Evolutionary conservation across 306 rosid genomes (phyloP).

Genomic region (Fagus sylvatica): DNA sequence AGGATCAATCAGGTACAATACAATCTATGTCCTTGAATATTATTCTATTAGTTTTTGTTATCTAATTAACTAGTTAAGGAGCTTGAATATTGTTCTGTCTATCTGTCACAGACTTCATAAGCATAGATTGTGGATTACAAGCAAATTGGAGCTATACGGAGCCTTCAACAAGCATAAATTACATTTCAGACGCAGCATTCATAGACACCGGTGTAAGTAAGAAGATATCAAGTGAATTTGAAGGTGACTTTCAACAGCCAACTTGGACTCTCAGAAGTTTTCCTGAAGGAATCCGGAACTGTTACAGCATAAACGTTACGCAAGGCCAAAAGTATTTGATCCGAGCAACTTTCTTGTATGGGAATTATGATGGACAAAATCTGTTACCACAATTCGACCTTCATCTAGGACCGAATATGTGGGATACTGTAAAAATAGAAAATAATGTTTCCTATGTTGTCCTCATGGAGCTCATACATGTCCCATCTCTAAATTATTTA

Average conservation of each 20-base stretch:
- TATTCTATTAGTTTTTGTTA: not conserved
- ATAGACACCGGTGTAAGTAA: slow-evolving; percentile 34
- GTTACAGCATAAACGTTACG: slow-evolving; percentile 45
- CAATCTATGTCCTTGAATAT: not conserved
- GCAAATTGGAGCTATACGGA: slow-evolving; percentile 28
- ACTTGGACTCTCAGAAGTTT: slow-evolving; percentile 40
- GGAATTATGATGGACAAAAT: slow-evolving; percentile 41
- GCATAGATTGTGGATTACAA: slow-evolving; percentile 54
- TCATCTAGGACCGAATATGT: slow-evolving; percentile 37
- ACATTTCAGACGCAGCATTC: slow-evolving; percentile 50
- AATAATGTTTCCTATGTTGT: not conserved
- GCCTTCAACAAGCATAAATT: slow-evolving; percentile 24
- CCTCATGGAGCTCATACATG: slow-evolving; percentile 37
- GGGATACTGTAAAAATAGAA: slow-evolving; percentile 36
- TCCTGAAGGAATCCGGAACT: slow-evolving; percentile 52
- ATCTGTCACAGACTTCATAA: slow-evolving; percentile 55
- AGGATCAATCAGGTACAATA: slow-evolving; percentile 48
- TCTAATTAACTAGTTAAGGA: no score
- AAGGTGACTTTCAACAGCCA: slow-evolving; percentile 19
- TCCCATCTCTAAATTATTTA: slow-evolving; percentile 29
- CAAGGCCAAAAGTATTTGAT: slow-evolving; percentile 38
- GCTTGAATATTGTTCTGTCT: not conserved
- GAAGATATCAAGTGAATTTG: slow-evolving; percentile 8
- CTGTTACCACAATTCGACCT: slow-evolving; percentile 42
- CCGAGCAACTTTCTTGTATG: slow-evolving; percentile 38